These are phyloP conservation scores for Elsinoe batatas DNA, from an alignment of 2,329 filamentous ascomycete species.

Conservation along the genomic window DNA sequence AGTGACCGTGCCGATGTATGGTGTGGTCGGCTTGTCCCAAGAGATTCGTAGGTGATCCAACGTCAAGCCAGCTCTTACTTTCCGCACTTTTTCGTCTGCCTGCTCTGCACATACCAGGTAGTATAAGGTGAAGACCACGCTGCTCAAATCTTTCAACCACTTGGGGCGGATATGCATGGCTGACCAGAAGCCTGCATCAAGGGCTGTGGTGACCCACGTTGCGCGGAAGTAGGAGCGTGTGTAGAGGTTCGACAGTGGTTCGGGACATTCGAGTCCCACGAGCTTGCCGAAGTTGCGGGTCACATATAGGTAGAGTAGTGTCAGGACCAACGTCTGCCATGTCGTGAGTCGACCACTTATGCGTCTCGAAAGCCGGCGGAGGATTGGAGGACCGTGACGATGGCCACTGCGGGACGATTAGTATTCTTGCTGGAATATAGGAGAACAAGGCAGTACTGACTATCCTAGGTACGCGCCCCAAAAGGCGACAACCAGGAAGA, in stretches of 20 bases:
- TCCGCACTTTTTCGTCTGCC: slow-evolving; percentile 92
- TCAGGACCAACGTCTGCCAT: slow-evolving; percentile 83
- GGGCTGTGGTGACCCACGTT: slow-evolving; percentile 88
- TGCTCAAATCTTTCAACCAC: slow-evolving; percentile 72
- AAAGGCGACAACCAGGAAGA: slow-evolving; percentile 80
- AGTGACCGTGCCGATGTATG: slow-evolving; percentile 68
- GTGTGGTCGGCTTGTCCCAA: slow-evolving; percentile 91
- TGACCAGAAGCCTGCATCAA: slow-evolving; percentile 97
- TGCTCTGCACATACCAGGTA: slow-evolving; percentile 89
- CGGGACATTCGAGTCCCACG: slow-evolving; percentile 79
- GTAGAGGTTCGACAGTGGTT: slow-evolving; percentile 91
- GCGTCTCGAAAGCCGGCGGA: slow-evolving; percentile 60
- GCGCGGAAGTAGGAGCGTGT: slow-evolving; percentile 86
- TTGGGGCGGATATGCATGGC: slow-evolving; percentile 82
- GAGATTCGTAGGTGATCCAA: slow-evolving; percentile 84
- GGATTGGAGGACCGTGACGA: slow-evolving; percentile 73
- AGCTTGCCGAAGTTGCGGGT: slow-evolving; percentile 90
- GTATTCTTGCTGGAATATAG: background rate
- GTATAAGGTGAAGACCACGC: slow-evolving; percentile 76
- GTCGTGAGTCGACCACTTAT: slow-evolving; percentile 64
- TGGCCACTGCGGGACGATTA: slow-evolving; percentile 52
- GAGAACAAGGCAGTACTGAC: slow-evolving; percentile 35
- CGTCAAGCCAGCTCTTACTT: slow-evolving; percentile 75
- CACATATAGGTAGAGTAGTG: slow-evolving; percentile 83
- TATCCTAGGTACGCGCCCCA: slow-evolving; percentile 78